phyloP scores from a whole-genome alignment of 2,329 filamentous ascomycete genomes.

The Microdochium trichocladiopsis region DNA sequence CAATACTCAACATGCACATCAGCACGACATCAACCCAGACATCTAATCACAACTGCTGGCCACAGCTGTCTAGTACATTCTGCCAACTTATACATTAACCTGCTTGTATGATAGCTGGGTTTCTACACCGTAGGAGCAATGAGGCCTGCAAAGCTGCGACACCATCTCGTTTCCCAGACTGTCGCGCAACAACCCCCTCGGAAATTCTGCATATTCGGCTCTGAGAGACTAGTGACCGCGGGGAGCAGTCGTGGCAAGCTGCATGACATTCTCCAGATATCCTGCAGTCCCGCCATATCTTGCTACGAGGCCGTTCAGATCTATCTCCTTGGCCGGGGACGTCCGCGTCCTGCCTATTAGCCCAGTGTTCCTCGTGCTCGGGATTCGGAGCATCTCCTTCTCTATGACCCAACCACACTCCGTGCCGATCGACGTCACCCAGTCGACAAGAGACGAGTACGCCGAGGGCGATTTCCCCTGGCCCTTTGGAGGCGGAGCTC shows the following conservation, averaged over 20 bases:
- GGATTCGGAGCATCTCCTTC: slow-evolving; percentile 82
- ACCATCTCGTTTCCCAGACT: too few relatives aligned
- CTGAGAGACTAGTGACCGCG: slow-evolving; percentile 26
- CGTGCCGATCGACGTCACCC: slow-evolving; percentile 62
- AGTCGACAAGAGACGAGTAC: slow-evolving; percentile 77
- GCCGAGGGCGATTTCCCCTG: slow-evolving; percentile 53
- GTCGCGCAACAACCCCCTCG: too few relatives aligned
- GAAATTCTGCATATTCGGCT: too few relatives aligned
- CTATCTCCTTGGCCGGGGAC: slow-evolving; percentile 18
- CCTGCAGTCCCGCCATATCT: slow-evolving; percentile 49
- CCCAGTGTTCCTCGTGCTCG: slow-evolving; percentile 81
- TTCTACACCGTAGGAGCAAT: too few relatives aligned
- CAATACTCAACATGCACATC: too few relatives aligned
- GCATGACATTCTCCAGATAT: slow-evolving; percentile 52
- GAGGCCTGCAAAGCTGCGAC: too few relatives aligned
- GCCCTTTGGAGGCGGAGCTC: slow-evolving; percentile 52
- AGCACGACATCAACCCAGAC: too few relatives aligned
- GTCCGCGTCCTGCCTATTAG: slow-evolving; percentile 59
- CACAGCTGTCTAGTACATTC: too few relatives aligned
- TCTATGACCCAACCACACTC: slow-evolving; percentile 73
- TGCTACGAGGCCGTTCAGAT: slow-evolving; percentile 35
- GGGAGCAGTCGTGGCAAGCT: slow-evolving; percentile 46
- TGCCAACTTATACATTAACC: too few relatives aligned
- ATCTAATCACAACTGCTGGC: too few relatives aligned
- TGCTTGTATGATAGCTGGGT: too few relatives aligned